Conservation (phyloP, 2,329 filamentous ascomycete species). For the Alternaria conjuncta region DNA sequence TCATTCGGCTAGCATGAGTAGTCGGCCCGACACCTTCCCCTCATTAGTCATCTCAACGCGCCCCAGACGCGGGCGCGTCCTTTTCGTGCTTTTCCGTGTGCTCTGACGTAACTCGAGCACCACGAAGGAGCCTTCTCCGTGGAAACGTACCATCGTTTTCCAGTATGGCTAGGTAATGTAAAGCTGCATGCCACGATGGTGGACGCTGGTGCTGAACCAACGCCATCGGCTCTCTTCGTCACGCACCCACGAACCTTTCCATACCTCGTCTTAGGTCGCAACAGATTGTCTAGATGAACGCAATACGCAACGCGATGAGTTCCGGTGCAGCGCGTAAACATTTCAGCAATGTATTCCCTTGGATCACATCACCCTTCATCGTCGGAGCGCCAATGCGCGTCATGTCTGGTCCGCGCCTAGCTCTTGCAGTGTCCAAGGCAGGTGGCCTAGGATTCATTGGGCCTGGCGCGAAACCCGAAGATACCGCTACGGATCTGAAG, state of each 20-base stretch:
- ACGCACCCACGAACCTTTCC: not conserved
- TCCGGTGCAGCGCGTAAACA: not conserved
- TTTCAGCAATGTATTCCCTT: conserved; percentile 50
- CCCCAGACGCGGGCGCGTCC: not conserved
- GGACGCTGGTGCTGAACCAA: not conserved
- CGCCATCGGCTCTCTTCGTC: not conserved
- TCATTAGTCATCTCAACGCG: not conserved
- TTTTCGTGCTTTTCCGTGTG: not conserved
- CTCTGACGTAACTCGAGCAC: not conserved
- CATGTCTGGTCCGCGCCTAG: conserved; percentile 61
- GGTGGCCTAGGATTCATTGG: conserved; percentile 52
- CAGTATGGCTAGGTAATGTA: not conserved
- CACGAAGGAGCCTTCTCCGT: not conserved
- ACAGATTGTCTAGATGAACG: not conserved
- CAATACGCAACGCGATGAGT: conserved; percentile 1
- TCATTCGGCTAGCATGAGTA: not conserved
- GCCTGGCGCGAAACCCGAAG: conserved; percentile 46
- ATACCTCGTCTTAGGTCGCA: not conserved
- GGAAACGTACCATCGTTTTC: not conserved
- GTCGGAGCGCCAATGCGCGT: conserved; percentile 70
- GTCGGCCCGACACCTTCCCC: not conserved
- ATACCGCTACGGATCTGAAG: conserved; percentile 25
- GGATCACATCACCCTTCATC: conserved; percentile 63
- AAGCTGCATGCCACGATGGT: not conserved
- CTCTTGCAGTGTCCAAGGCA: conserved; percentile 63